Conservation (phyloP, 2,329 filamentous ascomycete species). For the Xylaria hypoxylon region DNA sequence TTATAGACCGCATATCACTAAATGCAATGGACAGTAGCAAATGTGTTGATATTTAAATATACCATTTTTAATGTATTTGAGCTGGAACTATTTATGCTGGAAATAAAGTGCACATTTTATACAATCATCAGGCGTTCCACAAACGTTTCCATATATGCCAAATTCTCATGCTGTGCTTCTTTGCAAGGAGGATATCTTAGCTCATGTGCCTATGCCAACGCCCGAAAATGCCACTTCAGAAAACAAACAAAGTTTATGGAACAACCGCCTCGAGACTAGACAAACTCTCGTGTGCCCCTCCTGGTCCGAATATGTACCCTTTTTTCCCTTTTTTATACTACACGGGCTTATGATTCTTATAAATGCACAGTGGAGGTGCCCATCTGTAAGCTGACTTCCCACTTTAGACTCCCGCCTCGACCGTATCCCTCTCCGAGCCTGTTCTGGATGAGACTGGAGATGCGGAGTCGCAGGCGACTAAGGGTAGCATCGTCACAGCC, state of each 20-base stretch:
- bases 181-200: conserved; percentile 33
- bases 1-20: neutral
- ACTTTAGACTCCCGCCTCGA: conserved; percentile 79
- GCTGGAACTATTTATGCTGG: neutral
- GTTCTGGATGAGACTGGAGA: conserved; percentile 84
- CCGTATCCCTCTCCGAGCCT: conserved; percentile 90
- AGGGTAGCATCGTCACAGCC: conserved; percentile 78
- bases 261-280: neutral
- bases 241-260: neutral
- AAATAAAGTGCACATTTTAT: neutral
- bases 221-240: conserved; percentile 33
- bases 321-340: conserved; percentile 9
- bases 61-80: neutral
- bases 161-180: conserved; percentile 16
- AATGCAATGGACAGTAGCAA: neutral
- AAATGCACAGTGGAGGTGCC: conserved; percentile 52
- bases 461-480: conserved; percentile 77
- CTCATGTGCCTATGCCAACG: conserved; percentile 34
- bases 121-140: conserved; percentile 5
- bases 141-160: conserved; percentile 3
- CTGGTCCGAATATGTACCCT: conserved; percentile 15
- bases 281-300: neutral
- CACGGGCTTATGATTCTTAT: neutral
- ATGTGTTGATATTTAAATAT: neutral
- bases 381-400: conserved; percentile 93